Base-by-base conservation (phyloP, 495 filamentous ascomycete genomes). In the Neurospora sp. region DNA sequence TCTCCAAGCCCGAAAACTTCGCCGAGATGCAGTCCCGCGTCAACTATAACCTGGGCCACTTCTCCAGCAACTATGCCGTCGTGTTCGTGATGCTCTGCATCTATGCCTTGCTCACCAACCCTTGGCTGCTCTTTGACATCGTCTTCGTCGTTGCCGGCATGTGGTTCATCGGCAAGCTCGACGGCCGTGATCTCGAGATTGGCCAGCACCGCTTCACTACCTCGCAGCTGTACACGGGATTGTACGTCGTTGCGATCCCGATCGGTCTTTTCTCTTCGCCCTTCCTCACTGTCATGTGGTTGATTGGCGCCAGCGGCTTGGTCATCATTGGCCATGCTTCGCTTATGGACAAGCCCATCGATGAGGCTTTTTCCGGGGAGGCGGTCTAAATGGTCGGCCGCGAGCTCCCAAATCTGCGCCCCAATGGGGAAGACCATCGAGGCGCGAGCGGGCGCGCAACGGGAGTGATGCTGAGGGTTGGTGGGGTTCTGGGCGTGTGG, bases 321-420 rank as follows among this genome's bases (percentile, higher is more conserved):
- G 91, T 89, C 81, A 94, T 98, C 74, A 86, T 98, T 75, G 96
- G 96, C 83, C 96, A 99, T 85, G 96, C 96, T 77, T 88, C 93
- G 71, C 90, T 99, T 79, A 91, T 99, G 91, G 96, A 99, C 84
- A 97, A 97, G 88, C 95, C 95, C 44, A 97, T 98, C 87, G 96
- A 98, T 90, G 95, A 95, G 94, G 94, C 95, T 99, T 99, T 99
- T 98, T 99, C 96, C 89, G 96, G 97, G 96, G 96, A 98, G 95
- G 96, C 94, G 95, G 95, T 98, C 93, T 98, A 98, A 91, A 89
- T 95, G 94, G 94, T 97, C 94, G 95, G 93, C 94, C 94, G 94
- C 94, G 93, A 96, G 89, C 93, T 97, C 94, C 94, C 91, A 90
- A 93, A 89, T 87, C 87, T 92, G 91, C 90, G 93, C 93, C 92